Evolutionary conservation across 164 flowering plant genomes (phyloP).

Genomic region (Macadamia tetraphylla): DNA sequence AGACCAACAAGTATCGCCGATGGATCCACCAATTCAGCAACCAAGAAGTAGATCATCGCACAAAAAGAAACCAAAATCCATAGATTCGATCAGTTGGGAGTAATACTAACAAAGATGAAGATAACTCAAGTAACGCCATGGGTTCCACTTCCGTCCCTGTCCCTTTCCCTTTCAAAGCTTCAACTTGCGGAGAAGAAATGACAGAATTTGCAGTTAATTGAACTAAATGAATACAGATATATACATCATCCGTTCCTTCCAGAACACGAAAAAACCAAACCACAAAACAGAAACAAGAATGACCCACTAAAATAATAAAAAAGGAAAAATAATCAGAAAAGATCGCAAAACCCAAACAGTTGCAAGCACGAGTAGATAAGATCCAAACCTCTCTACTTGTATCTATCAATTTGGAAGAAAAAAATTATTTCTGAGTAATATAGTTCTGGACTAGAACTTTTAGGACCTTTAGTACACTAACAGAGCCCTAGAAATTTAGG

Average conservation of each 20-base stretch:
- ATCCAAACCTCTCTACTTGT: background rate
- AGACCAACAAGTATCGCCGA: background rate
- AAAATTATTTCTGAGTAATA: too few species aligned
- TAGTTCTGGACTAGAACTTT: too few species aligned
- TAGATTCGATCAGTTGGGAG: background rate
- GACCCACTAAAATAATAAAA: background rate
- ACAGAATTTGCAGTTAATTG: background rate
- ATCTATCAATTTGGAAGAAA: too few species aligned
- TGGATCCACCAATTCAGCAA: background rate
- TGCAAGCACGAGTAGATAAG: background rate
- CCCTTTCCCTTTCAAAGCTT: slow-evolving; percentile 4
- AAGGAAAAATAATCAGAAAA: too few species aligned
- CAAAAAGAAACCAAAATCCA: background rate
- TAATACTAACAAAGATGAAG: background rate
- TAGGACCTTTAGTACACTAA: too few species aligned
- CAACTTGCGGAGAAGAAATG: background rate
- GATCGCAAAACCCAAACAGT: background rate
- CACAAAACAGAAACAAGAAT: background rate
- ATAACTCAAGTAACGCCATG: too few species aligned
- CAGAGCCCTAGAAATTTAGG: too few species aligned
- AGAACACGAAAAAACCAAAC: background rate
- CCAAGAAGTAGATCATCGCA: background rate
- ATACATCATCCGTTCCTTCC: slow-evolving; percentile 3
- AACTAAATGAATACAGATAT: background rate
- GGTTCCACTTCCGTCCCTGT: too few species aligned